Evolutionary conservation across 768 basidiomycete species (phyloP), one percentile per base, ranked within the genome.

Genomic region (Macrolepiota albuminosa): DNA sequence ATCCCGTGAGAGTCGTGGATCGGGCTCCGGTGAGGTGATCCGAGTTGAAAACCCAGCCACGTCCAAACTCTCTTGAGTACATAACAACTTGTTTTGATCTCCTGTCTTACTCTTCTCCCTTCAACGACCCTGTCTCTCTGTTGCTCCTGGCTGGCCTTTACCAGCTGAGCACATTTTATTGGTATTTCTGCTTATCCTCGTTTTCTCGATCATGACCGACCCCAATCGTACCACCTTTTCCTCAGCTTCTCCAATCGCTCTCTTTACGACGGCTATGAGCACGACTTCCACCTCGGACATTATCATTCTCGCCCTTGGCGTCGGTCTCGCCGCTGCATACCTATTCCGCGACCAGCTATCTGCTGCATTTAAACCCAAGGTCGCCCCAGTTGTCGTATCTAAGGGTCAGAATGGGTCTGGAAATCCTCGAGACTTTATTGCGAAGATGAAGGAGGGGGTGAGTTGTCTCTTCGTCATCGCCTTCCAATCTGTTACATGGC

Each of bases 381-480:
- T 76, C 10, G 75, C 79, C 37, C 78, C 85, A 0, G 60, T 78
- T 40, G 59, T 70, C 26, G 56, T 79, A 31, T 71, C 81, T 36
- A 80, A 81, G 56, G 74, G 76, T 43, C 70, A 77, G 42, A 88
- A 88, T 77, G 89, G 86, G 51, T 84, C 83, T 59, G 89, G 86
- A 2, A 93, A 97, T 68, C 93, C 95, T n/a, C 80, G 95, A 47
- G 94, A 98, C 72, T 97, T 97, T 70, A 82, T 97, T 45, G 84
- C 86, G 13, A 95, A 95, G 78, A 95, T 98, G 93, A 91, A 94
- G 76, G 86, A 89, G 61, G 87, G 85, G 43, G 96, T 98, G 76
- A 71, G 92, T 82, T 13, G 5, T 43, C 14, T 51, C 10, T 10
- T 51, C 33, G 29, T 11, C 8, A 9, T 7, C 34, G n/a, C 29